Base-by-base conservation (phyloP, 2,329 filamentous ascomycete species). In the Pyricularia grisea region DNA sequence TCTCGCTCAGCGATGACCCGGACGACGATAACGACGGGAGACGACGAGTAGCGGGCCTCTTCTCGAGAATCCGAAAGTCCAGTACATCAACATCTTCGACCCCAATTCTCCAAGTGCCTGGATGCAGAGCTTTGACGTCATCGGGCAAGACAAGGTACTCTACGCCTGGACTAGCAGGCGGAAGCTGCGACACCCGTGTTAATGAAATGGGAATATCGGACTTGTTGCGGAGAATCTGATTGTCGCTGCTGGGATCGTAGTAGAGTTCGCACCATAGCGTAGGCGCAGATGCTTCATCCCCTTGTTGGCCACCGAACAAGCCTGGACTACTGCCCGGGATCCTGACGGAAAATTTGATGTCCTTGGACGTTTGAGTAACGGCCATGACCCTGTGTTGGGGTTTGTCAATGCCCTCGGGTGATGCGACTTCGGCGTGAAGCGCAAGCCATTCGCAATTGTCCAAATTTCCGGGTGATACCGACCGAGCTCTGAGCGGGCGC, bases 201-300 rank as follows among this genome's bases (percentile, higher is more conserved):
- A 88, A 78, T 28, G 78, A 78, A 68, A 88, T 83, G 63, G 85
- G 85, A 1, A 83, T 79, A 55, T 87, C 83, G 20, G 85, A 87
- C 69, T 80, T 81, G 75, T 87, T 88, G 67, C 82, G 75, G 30
- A 88, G 81, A 70, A 88, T 85, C 72, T 86, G 81, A 74, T 84
- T 83, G 74, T 88, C 85, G 76, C 85, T 87, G 71, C 81, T 79
- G 20, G 86, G 85, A 75, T 88, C 84, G 72, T 87, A 88, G 73
- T 87, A 88, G 50, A 88, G 78, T 75, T 87, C 85, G 74, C 84
- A 87, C 83, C 83, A 87, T n/a, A 88, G 73, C 4, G 83, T 81
- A 20, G 84, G 84, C 20, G 82, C 78, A 9, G 78, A 75, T 10
- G 76, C 78, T 64, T 80, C 79, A 69, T 82, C 79, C 30, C 28